A percentile compares a stretch with the other conserved stretches of the same genome.
These are phyloP conservation scores for Nemania serpens DNA, from an alignment of 2,329 filamentous ascomycete species.

Conservation along the genomic window DNA sequence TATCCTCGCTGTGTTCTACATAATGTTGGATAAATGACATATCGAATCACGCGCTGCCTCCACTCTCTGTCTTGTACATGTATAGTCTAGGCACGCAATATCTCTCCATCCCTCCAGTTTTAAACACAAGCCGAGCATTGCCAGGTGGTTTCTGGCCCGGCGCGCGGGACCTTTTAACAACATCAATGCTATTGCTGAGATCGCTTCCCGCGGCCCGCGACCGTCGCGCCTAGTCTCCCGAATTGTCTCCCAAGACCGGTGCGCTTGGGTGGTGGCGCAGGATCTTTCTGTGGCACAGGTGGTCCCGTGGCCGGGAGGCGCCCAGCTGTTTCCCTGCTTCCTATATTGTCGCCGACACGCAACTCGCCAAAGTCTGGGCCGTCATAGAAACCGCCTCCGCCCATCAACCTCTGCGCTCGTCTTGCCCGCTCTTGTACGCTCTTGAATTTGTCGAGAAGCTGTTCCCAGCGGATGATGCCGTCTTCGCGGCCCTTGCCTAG, in stretches of 20 bases:
- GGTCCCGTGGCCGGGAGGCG: slow-evolving; percentile 42
- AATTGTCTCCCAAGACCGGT: slow-evolving; percentile 70
- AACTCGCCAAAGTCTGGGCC: slow-evolving; percentile 49
- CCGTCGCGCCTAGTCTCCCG: slow-evolving; percentile 72
- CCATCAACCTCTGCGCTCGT: slow-evolving; percentile 65
- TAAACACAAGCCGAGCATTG: not conserved
- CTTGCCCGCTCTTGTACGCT: slow-evolving; percentile 85
- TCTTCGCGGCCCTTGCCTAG: slow-evolving; percentile 79
- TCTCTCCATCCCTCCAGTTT: slow-evolving; percentile 1
- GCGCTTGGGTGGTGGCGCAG: slow-evolving; percentile 58
- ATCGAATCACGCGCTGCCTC: not conserved
- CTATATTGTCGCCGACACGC: slow-evolving; percentile 48
- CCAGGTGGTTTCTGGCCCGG: not conserved
- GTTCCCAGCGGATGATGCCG: slow-evolving; percentile 83
- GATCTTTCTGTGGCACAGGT: slow-evolving; percentile 56
- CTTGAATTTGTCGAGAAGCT: slow-evolving; percentile 93
- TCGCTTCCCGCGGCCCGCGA: slow-evolving; percentile 65
- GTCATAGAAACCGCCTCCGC: slow-evolving; percentile 56
- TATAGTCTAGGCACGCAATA: slow-evolving; percentile 4
- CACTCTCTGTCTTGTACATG: slow-evolving; percentile 1
- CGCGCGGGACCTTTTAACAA: not conserved
- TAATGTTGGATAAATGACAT: slow-evolving; percentile 17
- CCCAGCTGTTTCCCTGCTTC: slow-evolving; percentile 46
- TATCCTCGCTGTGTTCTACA: slow-evolving; percentile 22
- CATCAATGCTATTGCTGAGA: slow-evolving; percentile 42